phyloP scores from a whole-genome alignment of 2,329 filamentous ascomycete species.

The Talaromyces funiculosus region DNA sequence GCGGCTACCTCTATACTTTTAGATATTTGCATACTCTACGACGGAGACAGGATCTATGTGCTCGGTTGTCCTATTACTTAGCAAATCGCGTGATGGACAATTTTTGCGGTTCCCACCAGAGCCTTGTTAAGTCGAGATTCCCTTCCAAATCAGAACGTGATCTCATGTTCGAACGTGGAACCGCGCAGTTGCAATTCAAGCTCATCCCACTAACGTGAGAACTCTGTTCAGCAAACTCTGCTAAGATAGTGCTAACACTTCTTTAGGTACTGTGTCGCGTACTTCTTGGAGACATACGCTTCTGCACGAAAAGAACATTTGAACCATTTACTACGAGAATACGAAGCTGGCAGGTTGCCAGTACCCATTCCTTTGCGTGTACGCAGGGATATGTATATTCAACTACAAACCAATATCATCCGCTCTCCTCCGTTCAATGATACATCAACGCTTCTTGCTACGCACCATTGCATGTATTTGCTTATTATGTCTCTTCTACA shows the following conservation, averaged over 20 bases:
- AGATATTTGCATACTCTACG: conserved; percentile 35
- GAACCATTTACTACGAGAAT: conserved; percentile 32
- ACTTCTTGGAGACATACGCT: conserved; percentile 38
- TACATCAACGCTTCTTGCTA: conserved; percentile 34
- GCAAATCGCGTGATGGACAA: conserved; percentile 38
- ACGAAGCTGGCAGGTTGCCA: conserved; percentile 33
- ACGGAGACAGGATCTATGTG: conserved; percentile 35
- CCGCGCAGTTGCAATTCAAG: conserved; percentile 33
- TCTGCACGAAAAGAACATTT: conserved; percentile 33
- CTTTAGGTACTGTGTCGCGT: conserved; percentile 36
- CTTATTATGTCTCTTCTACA: conserved; percentile 35
- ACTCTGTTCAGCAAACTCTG: neutral
- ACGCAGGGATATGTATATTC: conserved; percentile 32
- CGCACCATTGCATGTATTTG: conserved; percentile 39
- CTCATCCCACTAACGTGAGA: conserved; percentile 38
- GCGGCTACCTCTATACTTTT: conserved; percentile 37
- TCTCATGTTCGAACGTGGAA: conserved; percentile 29
- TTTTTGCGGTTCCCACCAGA: conserved; percentile 29
- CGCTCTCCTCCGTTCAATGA: conserved; percentile 37
- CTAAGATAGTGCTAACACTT: neutral
- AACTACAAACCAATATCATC: conserved; percentile 34
- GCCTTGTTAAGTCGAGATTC: conserved; percentile 28
- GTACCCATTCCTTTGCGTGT: conserved; percentile 31
- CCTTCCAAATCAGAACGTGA: conserved; percentile 30
- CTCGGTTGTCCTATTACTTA: conserved; percentile 35